Evolutionary conservation across 2,329 filamentous ascomycete species (phyloP).

Genomic region (Ramularia endophylla): DNA sequence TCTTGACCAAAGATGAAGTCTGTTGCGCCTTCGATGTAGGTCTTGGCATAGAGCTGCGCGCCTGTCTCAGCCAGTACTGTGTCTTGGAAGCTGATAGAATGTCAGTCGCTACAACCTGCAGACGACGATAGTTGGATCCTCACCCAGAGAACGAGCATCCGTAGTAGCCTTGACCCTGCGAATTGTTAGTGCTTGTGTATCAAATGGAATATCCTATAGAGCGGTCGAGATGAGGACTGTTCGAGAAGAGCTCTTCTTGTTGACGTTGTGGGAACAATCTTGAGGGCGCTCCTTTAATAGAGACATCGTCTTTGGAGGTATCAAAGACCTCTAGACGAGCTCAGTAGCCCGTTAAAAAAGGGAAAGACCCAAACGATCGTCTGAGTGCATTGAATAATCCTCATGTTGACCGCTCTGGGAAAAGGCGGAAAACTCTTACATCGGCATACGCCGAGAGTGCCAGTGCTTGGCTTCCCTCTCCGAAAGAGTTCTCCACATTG

Average conservation of each 20-base stretch:
- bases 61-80: conserved; percentile 48
- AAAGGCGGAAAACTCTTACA: too few relatives aligned
- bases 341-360: too few relatives aligned
- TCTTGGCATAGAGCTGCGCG: conserved; percentile 50
- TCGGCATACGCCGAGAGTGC: conserved; percentile 48
- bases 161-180: conserved; percentile 51
- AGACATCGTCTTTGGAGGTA: too few relatives aligned
- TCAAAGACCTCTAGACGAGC: too few relatives aligned
- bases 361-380: too few relatives aligned
- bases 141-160: conserved; percentile 50
- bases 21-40: conserved; percentile 52
- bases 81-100: conserved; percentile 40
- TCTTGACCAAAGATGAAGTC: conserved; percentile 57
- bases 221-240: background rate
- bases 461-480: conserved; percentile 47
- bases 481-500: conserved; percentile 49
- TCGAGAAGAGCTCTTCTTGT: too few relatives aligned
- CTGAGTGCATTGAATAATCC: too few relatives aligned
- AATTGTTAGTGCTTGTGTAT: too few relatives aligned
- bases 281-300: too few relatives aligned
- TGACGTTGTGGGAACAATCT: too few relatives aligned
- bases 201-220: too few relatives aligned
- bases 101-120: background rate
- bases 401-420: too few relatives aligned
- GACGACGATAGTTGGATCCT: background rate